Evolutionary conservation across 2,329 filamentous ascomycete genomes (phyloP), one percentile per base, ranked within the genome.

Genomic region (Sporothrix luriei): DNA sequence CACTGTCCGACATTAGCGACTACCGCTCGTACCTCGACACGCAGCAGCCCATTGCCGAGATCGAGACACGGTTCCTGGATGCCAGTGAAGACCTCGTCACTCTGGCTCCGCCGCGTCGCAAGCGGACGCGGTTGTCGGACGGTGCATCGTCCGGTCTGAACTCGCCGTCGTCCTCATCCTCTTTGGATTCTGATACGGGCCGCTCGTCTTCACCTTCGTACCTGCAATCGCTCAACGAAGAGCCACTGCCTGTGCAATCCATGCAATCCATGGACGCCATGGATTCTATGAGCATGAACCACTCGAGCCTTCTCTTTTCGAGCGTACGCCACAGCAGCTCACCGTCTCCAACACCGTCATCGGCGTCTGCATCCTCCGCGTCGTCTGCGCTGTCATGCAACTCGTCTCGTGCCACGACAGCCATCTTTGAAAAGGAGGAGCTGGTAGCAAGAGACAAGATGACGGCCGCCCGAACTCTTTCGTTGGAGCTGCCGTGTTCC

Each of bases 21-120:
- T 88, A 88, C 74, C 82, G 82, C 26, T 75, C 77, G 4, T 90
- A 86, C 78, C 82, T 90, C 68, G 79, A 81, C 19, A 80, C 78
- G 14, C 80, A 85, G 66, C 77, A 80, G n/a, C 85, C 86, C 0
- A 83, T 90, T 40, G 82, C 84, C 64, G 82, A 87, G 52, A 75
- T 79, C 10, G 90, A 93, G 77, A 82, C 83, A 2, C 81, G 81
- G 4, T 91, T 91, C 74, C 82, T 91, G 5, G 82, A 87, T 51
- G 78, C 80, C 4, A 76, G 79, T 14, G 78, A 84, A 5, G 88
- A 90, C 72, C 81, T 91, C 14, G 76, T 90, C 24, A 81, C 80
- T 13, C 71, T 82, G 2, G 75, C 75, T 11, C 71, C 62, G 3
- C 4, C 21, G 2, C 57, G 57, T 2, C 57, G 46, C 40, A 46